Percentiles rank a stretch among this genome's conserved stretches.
These are phyloP conservation scores for Mucor circinelloides DNA, from an alignment of 371 early-diverging fungal species.

Conservation along the genomic window DNA sequence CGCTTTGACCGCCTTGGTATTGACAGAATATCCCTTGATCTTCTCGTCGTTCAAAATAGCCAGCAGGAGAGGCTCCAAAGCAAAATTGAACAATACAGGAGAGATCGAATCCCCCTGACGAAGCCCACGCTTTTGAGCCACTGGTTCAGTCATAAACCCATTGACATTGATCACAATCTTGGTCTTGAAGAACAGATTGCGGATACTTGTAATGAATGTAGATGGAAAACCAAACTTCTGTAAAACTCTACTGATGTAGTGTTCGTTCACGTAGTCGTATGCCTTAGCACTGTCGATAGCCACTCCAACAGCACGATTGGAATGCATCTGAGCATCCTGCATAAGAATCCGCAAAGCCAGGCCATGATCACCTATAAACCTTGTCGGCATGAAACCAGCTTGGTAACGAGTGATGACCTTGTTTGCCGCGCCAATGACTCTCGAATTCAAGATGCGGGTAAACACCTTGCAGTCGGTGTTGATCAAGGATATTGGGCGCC, in stretches of 20 bases:
- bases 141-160: slow-evolving; percentile 5
- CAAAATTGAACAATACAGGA: slow-evolving; percentile 24
- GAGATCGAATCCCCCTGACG: slow-evolving; percentile 19
- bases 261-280: slow-evolving; percentile 16
- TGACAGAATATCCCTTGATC: background rate
- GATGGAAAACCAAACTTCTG: slow-evolving; percentile 4
- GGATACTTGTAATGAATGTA: background rate
- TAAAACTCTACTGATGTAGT: slow-evolving; percentile 1
- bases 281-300: slow-evolving; percentile 19
- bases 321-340: background rate
- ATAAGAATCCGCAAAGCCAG: background rate
- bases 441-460: slow-evolving; percentile 17
- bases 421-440: background rate
- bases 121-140: background rate
- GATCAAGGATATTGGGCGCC: slow-evolving; percentile 31
- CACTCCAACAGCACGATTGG: slow-evolving; percentile 3
- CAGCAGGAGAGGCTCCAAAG: too few relatives aligned
- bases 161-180: too few relatives aligned
- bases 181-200: slow-evolving; percentile 3
- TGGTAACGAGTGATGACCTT: slow-evolving; percentile 2
- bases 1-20: background rate
- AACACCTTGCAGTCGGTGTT: slow-evolving; percentile 35
- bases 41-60: background rate
- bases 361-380: slow-evolving; percentile 19
- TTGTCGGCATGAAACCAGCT: slow-evolving; percentile 14